These are phyloP conservation scores for Sporothrix globosa DNA, from an alignment of 2,329 filamentous ascomycete species.

Conservation along the genomic window DNA sequence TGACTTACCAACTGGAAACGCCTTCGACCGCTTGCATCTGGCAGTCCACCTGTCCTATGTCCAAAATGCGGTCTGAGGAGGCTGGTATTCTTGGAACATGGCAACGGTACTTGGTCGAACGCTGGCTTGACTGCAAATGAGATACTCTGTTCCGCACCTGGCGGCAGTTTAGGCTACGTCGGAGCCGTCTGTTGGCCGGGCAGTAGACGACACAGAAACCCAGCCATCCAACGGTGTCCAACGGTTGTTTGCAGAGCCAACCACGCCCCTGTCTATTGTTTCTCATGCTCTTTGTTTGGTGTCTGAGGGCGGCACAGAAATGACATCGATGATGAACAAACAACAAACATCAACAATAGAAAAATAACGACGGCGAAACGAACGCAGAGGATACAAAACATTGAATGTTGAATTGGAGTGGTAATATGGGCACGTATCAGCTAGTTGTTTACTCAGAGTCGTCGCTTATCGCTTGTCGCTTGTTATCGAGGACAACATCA, in stretches of 20 bases:
- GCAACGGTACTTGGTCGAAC: background rate
- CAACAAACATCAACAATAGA: background rate
- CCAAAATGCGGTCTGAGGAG: background rate
- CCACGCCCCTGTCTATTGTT: slow-evolving; percentile 1
- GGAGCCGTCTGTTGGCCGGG: background rate
- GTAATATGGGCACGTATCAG: background rate
- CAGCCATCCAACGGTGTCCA: background rate
- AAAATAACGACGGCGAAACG: background rate
- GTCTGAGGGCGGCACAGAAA: background rate
- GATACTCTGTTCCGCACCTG: background rate
- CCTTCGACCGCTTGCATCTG: background rate
- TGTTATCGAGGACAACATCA: background rate
- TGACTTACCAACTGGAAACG: too few relatives aligned
- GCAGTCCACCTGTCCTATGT: background rate
- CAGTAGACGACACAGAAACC: background rate
- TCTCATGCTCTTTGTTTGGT: slow-evolving; percentile 1
- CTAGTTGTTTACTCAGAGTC: background rate
- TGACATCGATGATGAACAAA: background rate
- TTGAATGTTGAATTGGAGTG: background rate
- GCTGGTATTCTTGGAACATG: background rate
- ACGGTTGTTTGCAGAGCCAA: background rate
- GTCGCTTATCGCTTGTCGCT: background rate
- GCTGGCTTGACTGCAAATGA: background rate
- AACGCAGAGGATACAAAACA: too few relatives aligned
- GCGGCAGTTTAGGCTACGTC: slow-evolving; percentile 1